phyloP scores from a whole-genome alignment of 345 rosid genomes.

The Anacardium occidentale region DNA sequence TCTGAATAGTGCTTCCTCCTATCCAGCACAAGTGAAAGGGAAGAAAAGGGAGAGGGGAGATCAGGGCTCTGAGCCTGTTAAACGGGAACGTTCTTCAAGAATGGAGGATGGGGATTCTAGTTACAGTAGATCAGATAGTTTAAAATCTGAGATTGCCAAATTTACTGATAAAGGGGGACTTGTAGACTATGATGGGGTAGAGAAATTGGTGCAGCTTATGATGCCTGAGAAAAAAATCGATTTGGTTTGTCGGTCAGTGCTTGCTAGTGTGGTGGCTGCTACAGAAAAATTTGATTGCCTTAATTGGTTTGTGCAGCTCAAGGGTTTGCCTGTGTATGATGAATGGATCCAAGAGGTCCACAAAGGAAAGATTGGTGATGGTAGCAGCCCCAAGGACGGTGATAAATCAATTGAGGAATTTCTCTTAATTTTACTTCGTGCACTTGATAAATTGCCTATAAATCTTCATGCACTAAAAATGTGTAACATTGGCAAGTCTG shows the following conservation, averaged over 20 bases:
- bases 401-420: conserved; percentile 75
- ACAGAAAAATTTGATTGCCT: conserved; percentile 87
- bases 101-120: conserved; percentile 65
- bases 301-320: conserved; percentile 68
- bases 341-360: conserved; percentile 98
- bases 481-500: conserved; percentile 89
- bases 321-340: conserved; percentile 81
- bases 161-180: conserved; percentile 80
- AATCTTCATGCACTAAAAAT: conserved; percentile 84
- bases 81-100: conserved; percentile 60
- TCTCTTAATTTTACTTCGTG: conserved; percentile 69
- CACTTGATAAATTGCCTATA: conserved; percentile 87
- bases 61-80: conserved; percentile 63
- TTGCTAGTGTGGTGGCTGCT: conserved; percentile 72
- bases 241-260: conserved; percentile 55
- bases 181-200: conserved; percentile 73
- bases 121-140: conserved; percentile 46
- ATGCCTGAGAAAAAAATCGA: conserved; percentile 63
- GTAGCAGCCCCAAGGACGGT: conserved; percentile 53
- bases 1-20: conserved; percentile 60
- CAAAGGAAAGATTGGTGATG: conserved; percentile 79
- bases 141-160: conserved; percentile 68
- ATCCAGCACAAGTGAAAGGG: conserved; percentile 71
- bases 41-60: conserved; percentile 90
- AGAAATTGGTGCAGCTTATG: conserved; percentile 80